Conservation (phyloP, 2,329 filamentous ascomycete species). For the Microcera coccophila region DNA sequence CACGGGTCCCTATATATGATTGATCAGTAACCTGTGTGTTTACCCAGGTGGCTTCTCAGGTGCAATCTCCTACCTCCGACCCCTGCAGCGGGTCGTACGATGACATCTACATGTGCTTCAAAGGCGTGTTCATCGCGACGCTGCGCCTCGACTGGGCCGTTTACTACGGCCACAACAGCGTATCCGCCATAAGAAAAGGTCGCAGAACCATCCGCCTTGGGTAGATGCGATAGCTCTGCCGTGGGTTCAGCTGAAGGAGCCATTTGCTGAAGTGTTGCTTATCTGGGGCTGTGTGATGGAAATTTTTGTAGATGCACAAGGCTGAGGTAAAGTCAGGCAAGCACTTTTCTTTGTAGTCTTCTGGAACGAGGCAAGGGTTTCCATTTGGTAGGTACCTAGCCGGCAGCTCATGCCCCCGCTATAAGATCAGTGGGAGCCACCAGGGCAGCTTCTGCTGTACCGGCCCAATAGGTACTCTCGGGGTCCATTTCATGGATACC, state of each 20-base stretch:
- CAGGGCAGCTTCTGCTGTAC: background rate
- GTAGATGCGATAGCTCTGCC: constrained; percentile 55
- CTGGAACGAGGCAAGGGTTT: background rate
- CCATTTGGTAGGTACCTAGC: too few species aligned
- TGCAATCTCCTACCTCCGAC: constrained; percentile 61
- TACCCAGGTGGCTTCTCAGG: background rate
- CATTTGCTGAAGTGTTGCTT: constrained; percentile 35
- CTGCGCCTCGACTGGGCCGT: constrained; percentile 86
- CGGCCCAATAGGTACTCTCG: too few species aligned
- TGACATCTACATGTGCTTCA: constrained; percentile 85
- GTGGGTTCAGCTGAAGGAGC: constrained; percentile 45
- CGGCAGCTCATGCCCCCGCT: constrained; percentile 8
- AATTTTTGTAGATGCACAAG: background rate
- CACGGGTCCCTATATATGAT: constrained; percentile 56
- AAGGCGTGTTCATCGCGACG: constrained; percentile 87
- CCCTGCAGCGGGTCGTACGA: constrained; percentile 79
- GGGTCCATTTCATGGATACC: too few species aligned
- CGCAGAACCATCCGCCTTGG: constrained; percentile 75
- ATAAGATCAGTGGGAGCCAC: background rate
- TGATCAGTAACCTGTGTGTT: constrained; percentile 9
- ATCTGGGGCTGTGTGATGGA: background rate
- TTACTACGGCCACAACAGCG: constrained; percentile 78
- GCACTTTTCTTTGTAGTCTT: background rate
- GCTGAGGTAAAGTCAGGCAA: background rate
- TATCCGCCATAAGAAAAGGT: constrained; percentile 73